Conservation (phyloP, 495 filamentous ascomycete species). For the Aspergillus hancockii region DNA sequence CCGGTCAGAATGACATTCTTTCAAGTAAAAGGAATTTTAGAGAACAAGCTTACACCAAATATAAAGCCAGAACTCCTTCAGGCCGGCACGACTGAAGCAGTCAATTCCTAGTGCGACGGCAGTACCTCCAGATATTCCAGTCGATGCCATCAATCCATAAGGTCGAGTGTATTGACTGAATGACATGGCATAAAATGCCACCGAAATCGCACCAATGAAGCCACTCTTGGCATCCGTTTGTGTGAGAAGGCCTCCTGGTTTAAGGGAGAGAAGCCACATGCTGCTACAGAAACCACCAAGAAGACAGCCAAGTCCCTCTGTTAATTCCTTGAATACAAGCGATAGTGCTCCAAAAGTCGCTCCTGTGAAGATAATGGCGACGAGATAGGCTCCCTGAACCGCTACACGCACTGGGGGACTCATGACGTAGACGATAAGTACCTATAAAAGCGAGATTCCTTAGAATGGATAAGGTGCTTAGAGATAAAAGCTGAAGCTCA, state of each 20-base stretch:
- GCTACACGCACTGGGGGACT: slow-evolving; percentile 72
- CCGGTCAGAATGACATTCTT: slow-evolving; percentile 14
- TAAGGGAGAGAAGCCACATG: slow-evolving; percentile 88
- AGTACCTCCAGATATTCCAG: slow-evolving; percentile 81
- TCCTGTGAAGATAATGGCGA: slow-evolving; percentile 76
- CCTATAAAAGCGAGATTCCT: slow-evolving; percentile 31
- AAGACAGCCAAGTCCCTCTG: slow-evolving; percentile 83
- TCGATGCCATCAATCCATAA: slow-evolving; percentile 73
- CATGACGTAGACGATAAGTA: slow-evolving; percentile 91
- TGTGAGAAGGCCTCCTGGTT: slow-evolving; percentile 71
- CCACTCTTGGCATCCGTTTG: slow-evolving; percentile 62
- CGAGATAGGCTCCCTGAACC: slow-evolving; percentile 85
- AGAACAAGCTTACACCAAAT: slow-evolving; percentile 67
- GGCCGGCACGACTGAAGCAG: slow-evolving; percentile 82
- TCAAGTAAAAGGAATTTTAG: neutral
- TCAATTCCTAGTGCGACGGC: slow-evolving; percentile 81
- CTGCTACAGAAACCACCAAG: slow-evolving; percentile 85
- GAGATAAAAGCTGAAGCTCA: slow-evolving; percentile 26
- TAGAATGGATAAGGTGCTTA: slow-evolving; percentile 1
- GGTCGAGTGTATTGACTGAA: slow-evolving; percentile 77
- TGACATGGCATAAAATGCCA: slow-evolving; percentile 67
- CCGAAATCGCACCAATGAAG: slow-evolving; percentile 73
- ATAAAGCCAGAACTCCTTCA: slow-evolving; percentile 97
- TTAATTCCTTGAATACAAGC: slow-evolving; percentile 80
- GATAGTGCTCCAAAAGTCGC: slow-evolving; percentile 73